Evolutionary conservation across 148 eudicot genomes (phyloP).

Genomic region (Rhododendron mucronatum): DNA sequence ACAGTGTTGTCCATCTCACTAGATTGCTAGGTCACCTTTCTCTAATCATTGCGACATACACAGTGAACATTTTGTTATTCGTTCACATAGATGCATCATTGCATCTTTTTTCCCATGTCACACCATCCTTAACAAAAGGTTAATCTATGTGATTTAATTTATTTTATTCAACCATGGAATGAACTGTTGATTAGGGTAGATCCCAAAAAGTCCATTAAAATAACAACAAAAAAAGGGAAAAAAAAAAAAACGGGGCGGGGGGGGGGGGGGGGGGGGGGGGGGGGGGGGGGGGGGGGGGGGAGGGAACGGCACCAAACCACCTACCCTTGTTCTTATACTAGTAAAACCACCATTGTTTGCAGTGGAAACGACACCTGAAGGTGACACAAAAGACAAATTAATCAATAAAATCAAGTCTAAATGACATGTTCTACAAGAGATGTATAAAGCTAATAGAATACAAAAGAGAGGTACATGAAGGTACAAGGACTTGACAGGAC

Average conservation of each 20-base stretch:
- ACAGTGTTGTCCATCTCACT: neutral
- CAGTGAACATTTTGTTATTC: neutral
- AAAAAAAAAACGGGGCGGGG: too few species aligned
- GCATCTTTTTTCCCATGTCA: neutral
- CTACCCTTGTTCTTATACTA: slow-evolving; percentile 82
- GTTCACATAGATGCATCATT: neutral
- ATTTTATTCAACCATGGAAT: neutral
- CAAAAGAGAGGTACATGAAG: neutral
- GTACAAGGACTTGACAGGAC: slow-evolving; percentile 7
- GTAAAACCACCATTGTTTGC: slow-evolving; percentile 94
- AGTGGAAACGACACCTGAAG: slow-evolving; percentile 80
- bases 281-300: too few species aligned
- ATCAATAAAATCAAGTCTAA: neutral
- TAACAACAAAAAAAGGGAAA: neutral
- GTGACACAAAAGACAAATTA: slow-evolving; percentile 3
- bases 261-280: too few species aligned
- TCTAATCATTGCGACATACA: neutral
- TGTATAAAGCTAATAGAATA: neutral
- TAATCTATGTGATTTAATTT: neutral
- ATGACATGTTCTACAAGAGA: neutral
- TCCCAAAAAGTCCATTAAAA: neutral
- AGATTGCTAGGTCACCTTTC: neutral
- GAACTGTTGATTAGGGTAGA: neutral
- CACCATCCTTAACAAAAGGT: neutral
- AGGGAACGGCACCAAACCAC: neutral